Percentiles rank a stretch among this genome's conserved stretches.
These are phyloP conservation scores for Thraustotheca clavata DNA, from an alignment of 352 stramenopile genomes.

Conservation along the genomic window DNA sequence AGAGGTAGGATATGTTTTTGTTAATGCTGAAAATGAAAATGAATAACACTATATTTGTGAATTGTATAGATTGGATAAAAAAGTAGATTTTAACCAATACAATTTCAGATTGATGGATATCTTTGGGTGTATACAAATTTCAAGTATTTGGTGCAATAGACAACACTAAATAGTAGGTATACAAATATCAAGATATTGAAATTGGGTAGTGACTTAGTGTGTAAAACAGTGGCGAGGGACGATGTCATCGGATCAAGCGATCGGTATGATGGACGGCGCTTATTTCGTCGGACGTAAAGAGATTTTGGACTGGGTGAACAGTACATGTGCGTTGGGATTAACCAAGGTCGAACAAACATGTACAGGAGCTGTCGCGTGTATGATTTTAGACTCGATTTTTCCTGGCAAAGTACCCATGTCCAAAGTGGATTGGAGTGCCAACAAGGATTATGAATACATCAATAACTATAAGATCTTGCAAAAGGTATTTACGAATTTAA, in stretches of 20 bases:
- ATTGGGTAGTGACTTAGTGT: neutral
- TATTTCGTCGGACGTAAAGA: slow-evolving; percentile 96
- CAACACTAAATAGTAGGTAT: neutral
- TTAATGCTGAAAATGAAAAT: too few species aligned
- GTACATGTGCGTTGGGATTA: slow-evolving; percentile 89
- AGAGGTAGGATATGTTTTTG: too few species aligned
- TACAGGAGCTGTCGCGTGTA: slow-evolving; percentile 94
- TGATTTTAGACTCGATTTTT: slow-evolving; percentile 95
- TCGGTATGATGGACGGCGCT: slow-evolving; percentile 94
- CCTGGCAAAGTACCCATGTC: slow-evolving; percentile 93
- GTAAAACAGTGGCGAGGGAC: slow-evolving; percentile 1
- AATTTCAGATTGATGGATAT: too few species aligned
- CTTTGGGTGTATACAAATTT: neutral
- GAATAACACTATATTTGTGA: too few species aligned
- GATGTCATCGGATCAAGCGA: slow-evolving; percentile 80
- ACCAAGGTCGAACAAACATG: slow-evolving; percentile 97
- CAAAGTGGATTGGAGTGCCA: slow-evolving; percentile 96
- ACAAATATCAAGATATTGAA: neutral
- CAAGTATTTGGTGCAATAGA: neutral
- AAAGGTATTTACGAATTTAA: slow-evolving; percentile 92
- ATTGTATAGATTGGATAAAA: too few species aligned
- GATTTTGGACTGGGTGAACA: slow-evolving; percentile 99
- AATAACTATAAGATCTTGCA: slow-evolving; percentile 99
- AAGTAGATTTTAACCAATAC: too few species aligned
- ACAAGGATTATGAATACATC: slow-evolving; percentile 97